Base-by-base conservation (phyloP, 1,284 basidiomycete species). In the Agaricales sp. region DNA sequence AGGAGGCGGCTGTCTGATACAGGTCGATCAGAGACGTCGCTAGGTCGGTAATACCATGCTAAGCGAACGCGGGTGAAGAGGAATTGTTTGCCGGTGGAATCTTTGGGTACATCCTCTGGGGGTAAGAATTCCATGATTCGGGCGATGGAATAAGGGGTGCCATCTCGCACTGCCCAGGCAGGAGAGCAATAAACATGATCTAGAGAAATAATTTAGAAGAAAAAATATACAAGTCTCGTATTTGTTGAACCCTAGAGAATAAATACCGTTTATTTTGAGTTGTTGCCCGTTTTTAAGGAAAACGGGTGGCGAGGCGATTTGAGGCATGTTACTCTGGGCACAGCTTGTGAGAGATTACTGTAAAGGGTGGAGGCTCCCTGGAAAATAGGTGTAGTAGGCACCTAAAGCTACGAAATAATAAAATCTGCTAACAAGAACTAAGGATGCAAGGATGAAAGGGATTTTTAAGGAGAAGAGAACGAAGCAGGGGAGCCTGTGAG, bases 131-230 rank as follows among this genome's bases (percentile, higher is more conserved):
- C 90, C 87, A 97, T 96, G 66, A 97, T 92, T 55, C 93, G 83
- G 45, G 88, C 93, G 46, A 97, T 82, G 45, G 87, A 91, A 67
- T 96, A 97, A 50, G 91, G 91, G 39, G 91, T 87, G 61, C 92
- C 91, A 60, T 94, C 91, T 51, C 93, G 82, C 50, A 87, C 77
- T 47, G 87, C 78, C 92, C 92, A 96, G 54, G 81, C 85, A 13
- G 89, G 86, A 24, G 92, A 92, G 66, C 92, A 89, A 65, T 97
- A 97, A 61, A 96, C 92, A 70, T 96, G 91, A 67, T 97, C 93
- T 93, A 63, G 59, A 68, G 69, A 70, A 71, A 55, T 60, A 57
- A 43, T 18, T 51, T 22, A 8, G 37, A 23, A 18, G 52, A 52
- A 49, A 14, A 49, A 23, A 20, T 19, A 19, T 26, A 37, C 39